Evolutionary conservation across 306 rosid species (phyloP).

Genomic region (Citrullus colocynthis): DNA sequence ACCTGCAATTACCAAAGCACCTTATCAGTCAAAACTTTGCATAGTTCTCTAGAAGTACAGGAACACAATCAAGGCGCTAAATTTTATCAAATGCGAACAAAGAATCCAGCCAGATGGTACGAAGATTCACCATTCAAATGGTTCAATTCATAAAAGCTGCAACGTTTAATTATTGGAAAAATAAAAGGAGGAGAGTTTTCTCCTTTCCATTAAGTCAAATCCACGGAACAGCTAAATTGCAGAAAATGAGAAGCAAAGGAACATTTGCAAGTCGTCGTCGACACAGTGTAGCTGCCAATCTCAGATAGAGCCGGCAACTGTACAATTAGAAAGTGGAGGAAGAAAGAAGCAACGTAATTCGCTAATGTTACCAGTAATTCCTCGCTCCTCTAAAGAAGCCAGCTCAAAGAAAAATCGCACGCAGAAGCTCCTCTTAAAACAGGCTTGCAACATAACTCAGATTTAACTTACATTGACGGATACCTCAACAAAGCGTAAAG

Average conservation of each 20-base stretch:
- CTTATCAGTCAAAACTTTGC: neutral
- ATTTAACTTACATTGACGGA: neutral
- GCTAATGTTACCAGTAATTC: neutral
- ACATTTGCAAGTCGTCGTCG: neutral
- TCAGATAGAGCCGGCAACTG: neutral
- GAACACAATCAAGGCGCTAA: neutral
- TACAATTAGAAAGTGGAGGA: neutral
- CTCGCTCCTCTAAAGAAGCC: neutral
- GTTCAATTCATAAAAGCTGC: neutral
- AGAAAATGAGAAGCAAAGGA: neutral
- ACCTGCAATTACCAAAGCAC: conserved; percentile 37
- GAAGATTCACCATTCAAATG: neutral
- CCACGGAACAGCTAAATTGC: neutral
- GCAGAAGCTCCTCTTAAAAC: neutral
- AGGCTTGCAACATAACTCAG: neutral
- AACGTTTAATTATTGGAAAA: neutral
- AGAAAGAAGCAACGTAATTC: neutral
- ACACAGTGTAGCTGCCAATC: neutral
- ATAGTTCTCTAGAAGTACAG: neutral
- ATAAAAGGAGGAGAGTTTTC: neutral
- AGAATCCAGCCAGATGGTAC: neutral
- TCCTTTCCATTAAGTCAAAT: neutral
- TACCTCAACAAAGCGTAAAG: neutral
- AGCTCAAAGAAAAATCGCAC: neutral
- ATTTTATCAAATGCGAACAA: neutral